These are phyloP conservation scores for Colletotrichum tropicicola DNA, from an alignment of 2,329 filamentous ascomycete genomes.

Conservation along the genomic window DNA sequence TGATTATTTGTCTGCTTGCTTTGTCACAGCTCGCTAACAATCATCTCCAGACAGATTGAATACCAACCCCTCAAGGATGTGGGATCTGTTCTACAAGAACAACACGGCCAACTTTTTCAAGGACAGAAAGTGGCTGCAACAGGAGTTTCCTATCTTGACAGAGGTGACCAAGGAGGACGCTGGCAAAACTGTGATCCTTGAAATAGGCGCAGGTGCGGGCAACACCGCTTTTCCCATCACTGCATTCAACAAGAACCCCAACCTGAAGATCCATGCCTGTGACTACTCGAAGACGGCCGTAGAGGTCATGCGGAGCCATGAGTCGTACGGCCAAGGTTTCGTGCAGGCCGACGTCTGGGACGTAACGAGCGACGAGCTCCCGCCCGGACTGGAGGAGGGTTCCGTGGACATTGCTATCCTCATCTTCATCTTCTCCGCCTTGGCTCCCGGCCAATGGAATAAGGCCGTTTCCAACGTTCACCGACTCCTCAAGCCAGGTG, in stretches of 20 bases:
- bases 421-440: conserved; percentile 96
- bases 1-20: conserved; percentile 26
- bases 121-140: conserved; percentile 94
- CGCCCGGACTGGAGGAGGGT: conserved; percentile 78
- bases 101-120: conserved; percentile 99
- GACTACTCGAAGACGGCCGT: conserved; percentile 97
- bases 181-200: conserved; percentile 77
- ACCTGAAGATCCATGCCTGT: conserved; percentile 88
- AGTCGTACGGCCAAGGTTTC: conserved; percentile 74
- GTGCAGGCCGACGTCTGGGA: conserved; percentile 98
- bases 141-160: conserved; percentile 92
- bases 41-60: conserved; percentile 78
- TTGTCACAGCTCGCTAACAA: conserved; percentile 47
- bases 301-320: conserved; percentile 86
- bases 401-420: conserved; percentile 91
- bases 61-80: conserved; percentile 90
- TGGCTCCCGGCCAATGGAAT: conserved; percentile 86
- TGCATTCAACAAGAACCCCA: conserved; percentile 81
- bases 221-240: conserved; percentile 96
- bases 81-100: conserved; percentile 98
- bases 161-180: conserved; percentile 77
- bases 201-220: conserved; percentile 94
- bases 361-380: conserved; percentile 75
- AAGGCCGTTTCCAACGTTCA: conserved; percentile 84
- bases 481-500: conserved; percentile 86